phyloP scores from a whole-genome alignment of 2,329 filamentous ascomycete species.

The Trichoderma atrobrunneum region DNA sequence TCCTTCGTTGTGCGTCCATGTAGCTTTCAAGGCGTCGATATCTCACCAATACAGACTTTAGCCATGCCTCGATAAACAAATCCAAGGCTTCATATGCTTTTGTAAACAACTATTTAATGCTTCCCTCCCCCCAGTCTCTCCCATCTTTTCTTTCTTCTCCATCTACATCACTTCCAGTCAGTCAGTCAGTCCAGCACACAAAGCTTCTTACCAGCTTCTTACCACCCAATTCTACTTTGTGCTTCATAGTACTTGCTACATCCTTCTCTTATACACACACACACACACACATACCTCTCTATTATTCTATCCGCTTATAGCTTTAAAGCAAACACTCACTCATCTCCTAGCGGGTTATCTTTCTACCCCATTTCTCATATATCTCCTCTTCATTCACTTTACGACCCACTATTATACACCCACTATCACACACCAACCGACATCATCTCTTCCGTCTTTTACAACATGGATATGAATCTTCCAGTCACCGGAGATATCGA shows the following conservation, averaged over 20 bases:
- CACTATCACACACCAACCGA: neutral
- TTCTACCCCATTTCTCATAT: neutral
- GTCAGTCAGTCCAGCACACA: neutral
- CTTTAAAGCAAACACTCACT: neutral
- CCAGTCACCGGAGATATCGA: neutral
- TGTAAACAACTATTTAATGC: neutral
- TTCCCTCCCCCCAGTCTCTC: neutral
- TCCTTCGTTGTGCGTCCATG: neutral
- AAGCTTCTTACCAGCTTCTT: neutral
- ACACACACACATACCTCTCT: neutral
- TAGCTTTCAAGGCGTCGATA: neutral
- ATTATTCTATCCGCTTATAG: neutral
- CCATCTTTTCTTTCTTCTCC: neutral
- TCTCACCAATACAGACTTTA: neutral
- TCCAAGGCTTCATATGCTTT: neutral
- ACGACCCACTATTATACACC: neutral
- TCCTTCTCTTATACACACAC: neutral
- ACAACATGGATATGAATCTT: neutral
- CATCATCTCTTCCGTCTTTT: neutral
- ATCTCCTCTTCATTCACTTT: neutral
- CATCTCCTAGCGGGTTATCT: neutral
- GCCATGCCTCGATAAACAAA: neutral
- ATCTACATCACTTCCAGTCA: neutral
- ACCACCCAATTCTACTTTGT: neutral
- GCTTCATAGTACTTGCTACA: neutral